Evolutionary conservation across 495 filamentous ascomycete genomes (phyloP).

Genomic region (Neurospora sp.): DNA sequence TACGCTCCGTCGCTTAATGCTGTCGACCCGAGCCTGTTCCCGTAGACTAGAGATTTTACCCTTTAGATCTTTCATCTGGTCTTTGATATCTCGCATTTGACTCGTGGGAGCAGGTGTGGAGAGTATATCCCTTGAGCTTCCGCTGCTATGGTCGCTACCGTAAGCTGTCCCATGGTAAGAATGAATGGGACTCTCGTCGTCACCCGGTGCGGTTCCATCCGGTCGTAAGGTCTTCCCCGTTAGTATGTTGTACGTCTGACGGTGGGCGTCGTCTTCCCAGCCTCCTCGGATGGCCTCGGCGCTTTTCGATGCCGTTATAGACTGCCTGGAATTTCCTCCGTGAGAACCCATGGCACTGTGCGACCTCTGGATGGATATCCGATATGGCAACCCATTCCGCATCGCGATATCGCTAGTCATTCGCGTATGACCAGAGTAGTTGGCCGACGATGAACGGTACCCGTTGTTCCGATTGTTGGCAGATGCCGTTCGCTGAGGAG

Average conservation of each 20-base stretch:
- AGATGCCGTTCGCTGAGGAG: conserved; percentile 29
- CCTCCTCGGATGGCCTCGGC: conserved; percentile 24
- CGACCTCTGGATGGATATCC: conserved; percentile 28
- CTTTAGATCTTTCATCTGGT: conserved; percentile 89
- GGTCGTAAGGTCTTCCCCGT: background rate
- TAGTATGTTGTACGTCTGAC: conserved; percentile 9
- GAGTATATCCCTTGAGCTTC: conserved; percentile 22
- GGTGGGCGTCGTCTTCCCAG: conserved; percentile 9
- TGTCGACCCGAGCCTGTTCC: conserved; percentile 74
- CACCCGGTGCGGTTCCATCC: conserved; percentile 6
- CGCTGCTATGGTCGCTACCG: conserved; percentile 10
- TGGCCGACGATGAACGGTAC: conserved; percentile 5
- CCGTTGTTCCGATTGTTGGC: conserved; percentile 17
- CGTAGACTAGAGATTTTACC: conserved; percentile 82
- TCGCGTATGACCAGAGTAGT: conserved; percentile 25
- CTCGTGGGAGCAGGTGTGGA: conserved; percentile 47
- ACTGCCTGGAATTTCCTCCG: conserved; percentile 35
- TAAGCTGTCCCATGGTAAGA: conserved; percentile 1
- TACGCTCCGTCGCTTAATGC: conserved; percentile 68
- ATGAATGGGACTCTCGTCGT: conserved; percentile 4
- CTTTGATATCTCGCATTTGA: conserved; percentile 74
- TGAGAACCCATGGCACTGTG: conserved; percentile 40
- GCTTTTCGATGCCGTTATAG: conserved; percentile 27
- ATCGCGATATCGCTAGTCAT: conserved; percentile 37
- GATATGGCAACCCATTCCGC: conserved; percentile 26